Percentiles rank a stretch among this genome's conserved stretches.
Conservation (phyloP, 352 stramenopile species). For the Globisporangium iwayamae region DNA sequence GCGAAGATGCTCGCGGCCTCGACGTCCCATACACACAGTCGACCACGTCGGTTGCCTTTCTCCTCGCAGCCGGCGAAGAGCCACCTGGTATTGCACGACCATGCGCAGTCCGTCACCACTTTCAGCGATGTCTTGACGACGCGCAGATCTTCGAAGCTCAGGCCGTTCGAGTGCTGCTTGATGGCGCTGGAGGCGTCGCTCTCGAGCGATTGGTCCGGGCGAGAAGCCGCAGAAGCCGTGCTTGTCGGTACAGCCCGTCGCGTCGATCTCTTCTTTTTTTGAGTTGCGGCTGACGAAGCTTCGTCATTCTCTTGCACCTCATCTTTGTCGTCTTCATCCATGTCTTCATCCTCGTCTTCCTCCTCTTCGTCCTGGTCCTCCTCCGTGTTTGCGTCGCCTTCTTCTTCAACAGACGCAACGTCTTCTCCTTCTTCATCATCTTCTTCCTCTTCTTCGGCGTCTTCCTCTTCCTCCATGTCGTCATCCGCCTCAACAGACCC, state of each 20-base stretch:
- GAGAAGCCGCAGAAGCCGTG: neutral
- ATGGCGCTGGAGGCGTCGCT: neutral
- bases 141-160: slow-evolving; percentile 47
- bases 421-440: slow-evolving; percentile 22
- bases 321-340: slow-evolving; percentile 8
- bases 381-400: slow-evolving; percentile 22
- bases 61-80: slow-evolving; percentile 71
- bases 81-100: slow-evolving; percentile 59
- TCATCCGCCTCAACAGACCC: slow-evolving; percentile 23
- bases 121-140: slow-evolving; percentile 56
- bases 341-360: slow-evolving; percentile 15
- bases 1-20: slow-evolving; percentile 49
- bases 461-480: slow-evolving; percentile 37
- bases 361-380: slow-evolving; percentile 21
- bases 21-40: slow-evolving; percentile 70
- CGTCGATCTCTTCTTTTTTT: neutral
- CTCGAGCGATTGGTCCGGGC: neutral
- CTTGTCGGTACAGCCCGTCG: slow-evolving; percentile 10
- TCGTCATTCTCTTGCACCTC: slow-evolving; percentile 21
- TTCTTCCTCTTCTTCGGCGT: slow-evolving; percentile 20
- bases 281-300: neutral
- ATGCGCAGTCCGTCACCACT: slow-evolving; percentile 56
- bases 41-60: slow-evolving; percentile 47
- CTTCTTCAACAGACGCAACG: slow-evolving; percentile 27
- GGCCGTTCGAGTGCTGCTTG: slow-evolving; percentile 1